Evolutionary conservation across 179 eudicot genomes (phyloP), one percentile per base, ranked within the genome.

Genomic region (Camellia oleifera): DNA sequence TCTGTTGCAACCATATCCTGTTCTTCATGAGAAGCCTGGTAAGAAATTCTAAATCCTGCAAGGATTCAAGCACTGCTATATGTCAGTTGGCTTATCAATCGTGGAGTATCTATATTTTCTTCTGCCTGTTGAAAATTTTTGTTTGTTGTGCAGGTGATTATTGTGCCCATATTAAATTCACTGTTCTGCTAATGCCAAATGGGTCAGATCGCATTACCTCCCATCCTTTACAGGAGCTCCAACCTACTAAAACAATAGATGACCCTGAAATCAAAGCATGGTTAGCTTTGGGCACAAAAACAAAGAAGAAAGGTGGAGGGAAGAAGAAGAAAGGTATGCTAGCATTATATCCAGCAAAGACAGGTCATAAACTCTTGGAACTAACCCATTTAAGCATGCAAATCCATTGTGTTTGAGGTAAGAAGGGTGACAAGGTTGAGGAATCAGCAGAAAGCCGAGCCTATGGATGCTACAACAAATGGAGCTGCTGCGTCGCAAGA

Each of bases 241-340:
- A 96, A 76, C 90, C 97, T 7, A 92, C 92, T 15, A 96, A 96
- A 80, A 83, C 91, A 6, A 64, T 89, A 6, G 99, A 94, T 53
- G 99, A 94, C 78, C 96, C 97, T 54, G 98, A 94, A 79, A 92
- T 96, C 80, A 96, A 96, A 88, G 96, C 93, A 17, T 96, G 99
- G 99, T 83, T 96, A 81, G 87, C 99, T 32, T 81, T 96, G 85
- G 88, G 86, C 32, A 87, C 86, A 4, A 96, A 94, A 91, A 84
- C 96, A 4, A 96, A 96, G 89, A 96, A 96, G 90, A 96, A 96
- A 77, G 99, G 99, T 56, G 99, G 99, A 64, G 99, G 99, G 42
- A 96, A 94, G 84, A 96, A 96, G 92, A 96, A 96, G 92, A 96
- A 96, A 94, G 99, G 99, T 94, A 84, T 61, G 71, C 18, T 75